These are phyloP conservation scores for Tuber calosporum DNA, from an alignment of 495 filamentous ascomycete genomes.

Conservation along the genomic window DNA sequence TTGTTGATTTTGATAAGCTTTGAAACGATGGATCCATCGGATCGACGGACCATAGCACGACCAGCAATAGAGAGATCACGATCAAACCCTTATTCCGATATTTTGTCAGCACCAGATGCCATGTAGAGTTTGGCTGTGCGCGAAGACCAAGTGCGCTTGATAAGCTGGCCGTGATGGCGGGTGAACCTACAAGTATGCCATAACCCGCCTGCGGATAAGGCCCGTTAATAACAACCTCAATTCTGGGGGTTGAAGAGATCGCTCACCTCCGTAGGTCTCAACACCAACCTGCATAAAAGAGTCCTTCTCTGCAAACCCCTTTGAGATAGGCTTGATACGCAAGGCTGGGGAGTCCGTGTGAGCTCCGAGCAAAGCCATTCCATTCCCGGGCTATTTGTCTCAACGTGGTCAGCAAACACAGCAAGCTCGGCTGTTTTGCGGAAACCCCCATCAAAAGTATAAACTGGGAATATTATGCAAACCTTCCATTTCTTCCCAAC, in stretches of 20 bases:
- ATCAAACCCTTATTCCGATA: conserved; percentile 64
- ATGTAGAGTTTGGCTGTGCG: background rate
- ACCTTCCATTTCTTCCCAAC: conserved; percentile 85
- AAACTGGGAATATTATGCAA: conserved; percentile 14
- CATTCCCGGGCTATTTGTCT: conserved; percentile 65
- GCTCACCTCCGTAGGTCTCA: conserved; percentile 80
- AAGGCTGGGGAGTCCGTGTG: conserved; percentile 93
- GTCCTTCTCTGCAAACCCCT: conserved; percentile 60
- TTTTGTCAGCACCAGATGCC: background rate
- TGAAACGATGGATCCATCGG: conserved; percentile 66
- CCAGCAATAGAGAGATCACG: conserved; percentile 88
- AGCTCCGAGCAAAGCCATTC: conserved; percentile 90
- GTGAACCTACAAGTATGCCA: conserved; percentile 54
- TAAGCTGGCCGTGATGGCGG: background rate
- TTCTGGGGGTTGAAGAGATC: conserved; percentile 47
- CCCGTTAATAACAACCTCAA: background rate
- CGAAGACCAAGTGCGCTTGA: background rate
- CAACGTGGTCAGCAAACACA: conserved; percentile 3
- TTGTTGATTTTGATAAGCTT: conserved; percentile 84
- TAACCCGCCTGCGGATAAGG: conserved; percentile 40
- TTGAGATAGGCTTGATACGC: conserved; percentile 87
- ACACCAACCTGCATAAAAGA: conserved; percentile 95
- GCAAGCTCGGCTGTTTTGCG: background rate
- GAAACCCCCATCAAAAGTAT: background rate
- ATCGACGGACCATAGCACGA: conserved; percentile 69